Percentiles rank a stretch among this genome's conserved stretches.
Conservation (phyloP, 2,329 filamentous ascomycete species). For the Pyrenochaeta sp. region DNA sequence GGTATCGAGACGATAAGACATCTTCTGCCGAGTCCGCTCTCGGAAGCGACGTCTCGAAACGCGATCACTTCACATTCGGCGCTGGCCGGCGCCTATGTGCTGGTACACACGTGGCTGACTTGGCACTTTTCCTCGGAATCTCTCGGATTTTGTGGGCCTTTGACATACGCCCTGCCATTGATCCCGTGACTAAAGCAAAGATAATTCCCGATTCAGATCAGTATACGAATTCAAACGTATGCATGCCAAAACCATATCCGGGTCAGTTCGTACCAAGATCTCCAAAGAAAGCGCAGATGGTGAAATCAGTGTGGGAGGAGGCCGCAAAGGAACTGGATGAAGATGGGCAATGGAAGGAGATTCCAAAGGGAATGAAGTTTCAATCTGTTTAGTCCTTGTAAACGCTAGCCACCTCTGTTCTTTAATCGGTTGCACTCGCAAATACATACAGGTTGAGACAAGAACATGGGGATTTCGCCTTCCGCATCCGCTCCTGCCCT, state of each 20-base stretch:
- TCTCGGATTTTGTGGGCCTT: constrained; percentile 42
- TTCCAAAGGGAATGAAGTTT: no score
- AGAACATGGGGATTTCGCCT: no score
- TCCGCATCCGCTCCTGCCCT: no score
- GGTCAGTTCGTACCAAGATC: constrained; percentile 20
- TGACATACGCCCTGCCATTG: constrained; percentile 13
- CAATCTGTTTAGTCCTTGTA: no score
- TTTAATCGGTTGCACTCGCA: no score
- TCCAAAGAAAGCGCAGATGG: constrained; percentile 9
- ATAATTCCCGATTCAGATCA: constrained; percentile 3
- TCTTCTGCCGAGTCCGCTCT: constrained; percentile 2
- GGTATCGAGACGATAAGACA: constrained; percentile 40
- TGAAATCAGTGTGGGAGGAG: constrained; percentile 22
- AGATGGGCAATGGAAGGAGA: constrained; percentile 26
- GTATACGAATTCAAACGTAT: constrained; percentile 6
- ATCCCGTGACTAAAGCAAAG: not conserved
- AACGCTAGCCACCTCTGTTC: no score
- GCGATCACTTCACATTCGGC: constrained; percentile 45
- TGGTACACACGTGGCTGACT: constrained; percentile 40
- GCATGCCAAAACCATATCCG: constrained; percentile 12
- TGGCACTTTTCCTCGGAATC: constrained; percentile 30
- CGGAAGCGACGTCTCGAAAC: constrained; percentile 4
- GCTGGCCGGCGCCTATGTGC: constrained; percentile 44
- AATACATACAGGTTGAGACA: no score
- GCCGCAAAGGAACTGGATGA: constrained; percentile 17